phyloP scores from a whole-genome alignment of 2,329 filamentous ascomycete genomes.

The Stachybotrys chlorohalonatus region DNA sequence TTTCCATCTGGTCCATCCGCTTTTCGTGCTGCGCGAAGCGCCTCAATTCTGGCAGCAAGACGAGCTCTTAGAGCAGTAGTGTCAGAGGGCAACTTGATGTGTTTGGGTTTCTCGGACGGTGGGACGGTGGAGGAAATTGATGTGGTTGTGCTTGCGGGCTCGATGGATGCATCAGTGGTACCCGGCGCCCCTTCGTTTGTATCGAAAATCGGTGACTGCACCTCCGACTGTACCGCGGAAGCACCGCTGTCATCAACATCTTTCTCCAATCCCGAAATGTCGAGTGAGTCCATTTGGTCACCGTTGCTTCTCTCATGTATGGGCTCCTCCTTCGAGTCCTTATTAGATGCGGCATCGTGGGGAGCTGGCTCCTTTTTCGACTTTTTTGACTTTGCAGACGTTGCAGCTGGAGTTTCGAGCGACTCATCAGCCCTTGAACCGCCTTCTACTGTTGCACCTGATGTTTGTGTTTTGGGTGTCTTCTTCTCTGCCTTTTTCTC shows the following conservation, averaged over 20 bases:
- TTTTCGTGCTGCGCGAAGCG: slow-evolving; percentile 76
- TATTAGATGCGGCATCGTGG: slow-evolving; percentile 1
- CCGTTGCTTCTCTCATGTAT: slow-evolving; percentile 3
- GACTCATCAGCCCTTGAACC: slow-evolving; percentile 5
- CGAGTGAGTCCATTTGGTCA: slow-evolving; percentile 12
- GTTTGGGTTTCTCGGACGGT: slow-evolving; percentile 52
- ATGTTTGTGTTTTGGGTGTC: slow-evolving; percentile 10
- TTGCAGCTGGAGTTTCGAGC: slow-evolving; percentile 5
- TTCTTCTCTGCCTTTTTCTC: slow-evolving; percentile 27
- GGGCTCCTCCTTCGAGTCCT: slow-evolving; percentile 6
- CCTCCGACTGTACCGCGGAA: slow-evolving; percentile 44
- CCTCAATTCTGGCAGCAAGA: slow-evolving; percentile 74
- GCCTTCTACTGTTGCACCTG: slow-evolving; percentile 4
- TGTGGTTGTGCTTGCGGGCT: slow-evolving; percentile 50
- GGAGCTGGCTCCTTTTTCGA: slow-evolving; percentile 9
- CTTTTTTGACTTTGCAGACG: slow-evolving; percentile 15
- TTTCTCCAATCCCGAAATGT: slow-evolving; percentile 19
- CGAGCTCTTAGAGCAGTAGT: slow-evolving; percentile 69
- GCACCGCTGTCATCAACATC: slow-evolving; percentile 35
- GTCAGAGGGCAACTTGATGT: slow-evolving; percentile 59
- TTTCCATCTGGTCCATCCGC: slow-evolving; percentile 77
- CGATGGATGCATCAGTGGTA: slow-evolving; percentile 26
- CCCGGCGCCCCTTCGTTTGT: slow-evolving; percentile 28
- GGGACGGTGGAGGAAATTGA: slow-evolving; percentile 60
- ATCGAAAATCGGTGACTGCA: slow-evolving; percentile 48